phyloP scores from a whole-genome alignment of 2,329 filamentous ascomycete genomes.

The Fusarium sambucinum region DNA sequence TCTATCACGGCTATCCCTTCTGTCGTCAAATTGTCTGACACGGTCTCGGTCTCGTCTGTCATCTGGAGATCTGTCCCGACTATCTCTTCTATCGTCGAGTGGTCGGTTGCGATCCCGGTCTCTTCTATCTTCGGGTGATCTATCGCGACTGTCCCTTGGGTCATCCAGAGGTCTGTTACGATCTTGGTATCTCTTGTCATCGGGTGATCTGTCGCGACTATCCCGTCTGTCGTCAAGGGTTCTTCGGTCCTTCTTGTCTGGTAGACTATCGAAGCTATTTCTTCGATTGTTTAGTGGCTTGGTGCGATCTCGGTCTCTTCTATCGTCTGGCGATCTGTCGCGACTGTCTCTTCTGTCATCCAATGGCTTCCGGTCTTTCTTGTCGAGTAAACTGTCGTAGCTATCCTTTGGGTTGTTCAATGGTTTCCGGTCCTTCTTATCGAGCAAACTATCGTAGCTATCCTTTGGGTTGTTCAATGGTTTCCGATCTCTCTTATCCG shows the following conservation, averaged over 20 bases:
- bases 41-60: conserved; percentile 13
- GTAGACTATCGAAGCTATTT: neutral
- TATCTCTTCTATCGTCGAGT: neutral
- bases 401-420: neutral
- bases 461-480: neutral
- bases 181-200: neutral
- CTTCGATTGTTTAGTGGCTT: neutral
- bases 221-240: neutral
- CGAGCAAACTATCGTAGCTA: neutral
- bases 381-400: neutral
- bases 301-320: neutral
- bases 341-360: neutral
- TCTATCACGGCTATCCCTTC: conserved; percentile 18
- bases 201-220: neutral
- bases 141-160: neutral
- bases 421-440: neutral
- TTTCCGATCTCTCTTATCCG: neutral
- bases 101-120: neutral
- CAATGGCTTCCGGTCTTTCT: neutral
- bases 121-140: neutral
- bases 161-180: neutral
- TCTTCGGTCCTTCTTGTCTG: neutral
- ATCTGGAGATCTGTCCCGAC: conserved; percentile 1
- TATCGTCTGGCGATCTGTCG: neutral
- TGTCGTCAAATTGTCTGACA: conserved; percentile 2